These are phyloP conservation scores for Fusarium burgessii DNA, from an alignment of 2,329 filamentous ascomycete species.

Conservation along the genomic window DNA sequence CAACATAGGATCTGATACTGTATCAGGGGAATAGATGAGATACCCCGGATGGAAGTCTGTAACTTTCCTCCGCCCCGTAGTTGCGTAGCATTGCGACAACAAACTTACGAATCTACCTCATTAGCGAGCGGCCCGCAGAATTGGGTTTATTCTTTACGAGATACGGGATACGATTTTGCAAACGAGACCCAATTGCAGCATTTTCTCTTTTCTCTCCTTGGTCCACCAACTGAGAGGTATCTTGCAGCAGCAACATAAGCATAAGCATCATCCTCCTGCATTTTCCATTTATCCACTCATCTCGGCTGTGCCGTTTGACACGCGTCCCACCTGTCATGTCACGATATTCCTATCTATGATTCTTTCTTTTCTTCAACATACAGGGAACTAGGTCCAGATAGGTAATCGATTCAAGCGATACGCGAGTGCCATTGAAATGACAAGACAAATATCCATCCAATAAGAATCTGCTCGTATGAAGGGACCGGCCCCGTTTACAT, in stretches of 20 bases:
- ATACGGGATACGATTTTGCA: slow-evolving; percentile 23
- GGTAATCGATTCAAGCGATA: slow-evolving; percentile 2
- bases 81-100: slow-evolving; percentile 14
- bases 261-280: neutral
- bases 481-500: neutral
- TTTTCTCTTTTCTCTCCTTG: neutral
- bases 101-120: neutral
- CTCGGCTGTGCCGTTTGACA: slow-evolving; percentile 1
- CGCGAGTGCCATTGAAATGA: neutral
- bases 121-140: slow-evolving; percentile 4
- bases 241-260: neutral
- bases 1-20: too few relatives aligned
- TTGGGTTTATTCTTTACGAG: slow-evolving; percentile 14
- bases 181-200: slow-evolving; percentile 13
- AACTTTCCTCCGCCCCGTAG: neutral
- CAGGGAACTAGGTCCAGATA: neutral
- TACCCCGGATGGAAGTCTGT: neutral
- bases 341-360: slow-evolving; percentile 20
- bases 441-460: neutral
- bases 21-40: neutral
- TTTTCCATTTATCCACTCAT: neutral
- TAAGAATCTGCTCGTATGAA: neutral
- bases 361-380: slow-evolving; percentile 13
- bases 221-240: neutral
- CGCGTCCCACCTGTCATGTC: neutral